A percentile compares a stretch with the other conserved stretches of the same genome.
These are phyloP conservation scores for Arabidopsis lyrata DNA, from an alignment of 441 rosid species.

Conservation along the genomic window DNA sequence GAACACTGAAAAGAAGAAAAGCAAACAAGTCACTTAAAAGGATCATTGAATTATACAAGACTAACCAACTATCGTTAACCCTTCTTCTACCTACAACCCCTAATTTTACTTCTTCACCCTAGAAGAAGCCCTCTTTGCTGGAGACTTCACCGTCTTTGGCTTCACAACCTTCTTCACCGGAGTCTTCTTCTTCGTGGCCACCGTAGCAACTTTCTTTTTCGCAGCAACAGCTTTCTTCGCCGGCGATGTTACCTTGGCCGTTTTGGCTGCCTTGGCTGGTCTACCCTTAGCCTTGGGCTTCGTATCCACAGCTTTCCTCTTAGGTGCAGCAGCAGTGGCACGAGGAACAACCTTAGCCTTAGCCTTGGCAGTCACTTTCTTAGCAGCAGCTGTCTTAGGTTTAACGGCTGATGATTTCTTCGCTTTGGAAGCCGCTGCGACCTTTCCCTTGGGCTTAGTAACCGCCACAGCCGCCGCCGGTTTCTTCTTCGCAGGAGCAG, in stretches of 20 bases:
- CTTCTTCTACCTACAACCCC: conserved; percentile 16
- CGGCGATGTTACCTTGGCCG: conserved; percentile 32
- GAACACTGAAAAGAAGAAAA: neutral
- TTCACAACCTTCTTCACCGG: conserved; percentile 52
- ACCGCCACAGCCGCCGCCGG: conserved; percentile 32
- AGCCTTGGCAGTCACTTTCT: conserved; percentile 48
- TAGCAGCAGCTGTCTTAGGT: conserved; percentile 35
- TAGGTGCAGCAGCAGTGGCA: conserved; percentile 29
- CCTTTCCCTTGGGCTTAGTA: conserved; percentile 49
- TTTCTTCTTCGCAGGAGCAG: conserved; percentile 54
- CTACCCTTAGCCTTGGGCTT: conserved; percentile 54
- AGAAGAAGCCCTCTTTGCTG: conserved; percentile 54
- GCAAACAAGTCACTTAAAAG: neutral
- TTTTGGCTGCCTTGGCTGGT: conserved; percentile 46
- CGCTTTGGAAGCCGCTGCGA: conserved; percentile 24
- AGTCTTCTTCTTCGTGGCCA: conserved; percentile 52
- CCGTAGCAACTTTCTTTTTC: conserved; percentile 43
- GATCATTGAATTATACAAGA: conserved; percentile 41
- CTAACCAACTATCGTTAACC: conserved; percentile 31
- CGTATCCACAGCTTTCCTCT: conserved; percentile 51
- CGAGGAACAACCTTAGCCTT: conserved; percentile 25
- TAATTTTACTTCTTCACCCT: conserved; percentile 48
- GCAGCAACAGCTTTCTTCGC: conserved; percentile 50
- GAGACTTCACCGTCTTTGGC: conserved; percentile 25
- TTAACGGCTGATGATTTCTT: conserved; percentile 37